These are phyloP conservation scores for Candida labiduridarum DNA, from an alignment of 1,139 yeast species.

Conservation along the genomic window DNA sequence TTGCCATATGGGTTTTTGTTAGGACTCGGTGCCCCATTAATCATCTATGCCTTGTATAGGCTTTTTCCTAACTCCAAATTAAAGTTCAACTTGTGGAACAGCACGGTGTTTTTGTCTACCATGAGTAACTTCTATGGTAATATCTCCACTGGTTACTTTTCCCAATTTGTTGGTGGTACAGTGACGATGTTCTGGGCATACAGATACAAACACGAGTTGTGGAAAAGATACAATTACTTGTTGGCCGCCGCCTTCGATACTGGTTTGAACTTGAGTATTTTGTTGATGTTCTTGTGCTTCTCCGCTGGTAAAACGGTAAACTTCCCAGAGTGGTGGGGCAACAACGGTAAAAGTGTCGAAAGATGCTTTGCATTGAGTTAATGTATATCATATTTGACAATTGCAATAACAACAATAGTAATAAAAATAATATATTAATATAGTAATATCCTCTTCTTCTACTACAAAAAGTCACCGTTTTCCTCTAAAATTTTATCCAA, in stretches of 20 bases:
- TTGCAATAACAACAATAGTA: too few species aligned
- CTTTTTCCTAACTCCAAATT: slow-evolving; percentile 21
- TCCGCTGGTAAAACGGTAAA: slow-evolving; percentile 31
- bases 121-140: slow-evolving; percentile 53
- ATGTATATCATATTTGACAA: neutral
- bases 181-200: slow-evolving; percentile 48
- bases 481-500: slow-evolving; percentile 52
- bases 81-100: slow-evolving; percentile 47
- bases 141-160: slow-evolving; percentile 51
- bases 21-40: slow-evolving; percentile 42
- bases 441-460: neutral
- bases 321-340: slow-evolving; percentile 56
- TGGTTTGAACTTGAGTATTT: slow-evolving; percentile 46
- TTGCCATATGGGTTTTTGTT: slow-evolving; percentile 49
- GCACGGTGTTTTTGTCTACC: slow-evolving; percentile 52
- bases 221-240: slow-evolving; percentile 49
- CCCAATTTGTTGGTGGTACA: slow-evolving; percentile 52
- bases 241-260: slow-evolving; percentile 55
- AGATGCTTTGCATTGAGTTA: slow-evolving; percentile 38
- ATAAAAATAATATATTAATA: neutral
- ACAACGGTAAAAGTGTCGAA: slow-evolving; percentile 43
- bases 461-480: slow-evolving; percentile 48
- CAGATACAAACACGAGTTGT: slow-evolving; percentile 37
- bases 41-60: slow-evolving; percentile 31
- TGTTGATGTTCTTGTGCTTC: slow-evolving; percentile 41